Evolutionary conservation across 208 protist species (phyloP).

Genomic region (Balamuthia mandrillaris): DNA sequence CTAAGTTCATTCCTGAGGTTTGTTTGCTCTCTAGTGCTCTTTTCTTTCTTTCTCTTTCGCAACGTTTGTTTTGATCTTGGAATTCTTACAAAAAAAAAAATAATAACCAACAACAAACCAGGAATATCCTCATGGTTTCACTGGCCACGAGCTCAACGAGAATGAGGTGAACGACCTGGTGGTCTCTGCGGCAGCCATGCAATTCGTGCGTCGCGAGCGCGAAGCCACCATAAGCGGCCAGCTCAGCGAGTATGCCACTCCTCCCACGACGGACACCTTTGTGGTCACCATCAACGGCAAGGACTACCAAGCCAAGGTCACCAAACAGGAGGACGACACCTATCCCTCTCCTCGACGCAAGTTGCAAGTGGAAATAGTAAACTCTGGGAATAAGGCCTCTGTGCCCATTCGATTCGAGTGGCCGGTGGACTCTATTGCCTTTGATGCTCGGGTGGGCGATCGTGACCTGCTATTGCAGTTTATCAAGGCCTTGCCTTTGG

Average conservation of each 20-base stretch:
- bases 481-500: not conserved
- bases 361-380: not conserved
- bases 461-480: not conserved
- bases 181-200: slow-evolving; percentile 41
- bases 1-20: slow-evolving; percentile 80
- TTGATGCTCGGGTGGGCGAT: not conserved
- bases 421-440: not conserved
- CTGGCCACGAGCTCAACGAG: slow-evolving; percentile 53
- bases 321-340: not conserved
- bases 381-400: not conserved
- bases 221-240: slow-evolving; percentile 34
- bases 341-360: not conserved
- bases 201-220: not conserved
- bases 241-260: not conserved
- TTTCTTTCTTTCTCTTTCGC: not conserved
- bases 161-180: slow-evolving; percentile 54
- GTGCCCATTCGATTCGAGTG: not conserved
- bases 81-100: not conserved
- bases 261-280: not conserved
- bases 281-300: slow-evolving; percentile 29
- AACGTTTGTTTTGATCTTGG: not conserved
- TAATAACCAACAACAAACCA: too few relatives aligned
- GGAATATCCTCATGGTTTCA: slow-evolving; percentile 70
- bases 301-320: not conserved
- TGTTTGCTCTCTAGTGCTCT: slow-evolving; percentile 64